A percentile compares a stretch with the other conserved stretches of the same genome.
These are phyloP conservation scores for Aspergillus clavatus DNA, from an alignment of 2,329 filamentous ascomycete genomes.

Conservation along the genomic window DNA sequence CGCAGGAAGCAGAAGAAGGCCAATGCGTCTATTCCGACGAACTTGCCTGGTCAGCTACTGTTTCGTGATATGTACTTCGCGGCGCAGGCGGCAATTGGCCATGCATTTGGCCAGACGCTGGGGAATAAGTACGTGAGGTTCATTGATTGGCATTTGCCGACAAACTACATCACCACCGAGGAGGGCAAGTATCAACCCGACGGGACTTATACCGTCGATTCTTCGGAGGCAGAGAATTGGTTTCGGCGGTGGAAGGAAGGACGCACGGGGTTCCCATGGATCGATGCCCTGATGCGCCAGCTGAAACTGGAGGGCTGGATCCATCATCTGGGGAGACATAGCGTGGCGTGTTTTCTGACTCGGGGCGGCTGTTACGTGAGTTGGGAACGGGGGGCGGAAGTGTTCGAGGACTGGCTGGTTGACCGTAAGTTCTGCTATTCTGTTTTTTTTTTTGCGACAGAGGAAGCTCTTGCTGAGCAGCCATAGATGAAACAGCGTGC, in stretches of 20 bases:
- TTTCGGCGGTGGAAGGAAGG: slow-evolving; percentile 66
- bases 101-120: slow-evolving; percentile 59
- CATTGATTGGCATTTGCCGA: slow-evolving; percentile 72
- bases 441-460: background rate
- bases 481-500: slow-evolving; percentile 22
- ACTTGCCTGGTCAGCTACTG: slow-evolving; percentile 65
- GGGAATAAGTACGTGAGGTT: slow-evolving; percentile 66
- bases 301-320: slow-evolving; percentile 70
- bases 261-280: slow-evolving; percentile 71
- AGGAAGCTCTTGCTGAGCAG: background rate
- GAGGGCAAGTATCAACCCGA: slow-evolving; percentile 47
- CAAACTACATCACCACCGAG: slow-evolving; percentile 39
- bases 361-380: slow-evolving; percentile 71
- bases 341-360: slow-evolving; percentile 77
- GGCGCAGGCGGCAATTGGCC: slow-evolving; percentile 65
- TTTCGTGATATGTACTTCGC: slow-evolving; percentile 84
- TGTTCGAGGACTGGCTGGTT: slow-evolving; percentile 71
- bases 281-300: slow-evolving; percentile 75
- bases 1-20: slow-evolving; percentile 55
- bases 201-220: slow-evolving; percentile 61
- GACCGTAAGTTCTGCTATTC: slow-evolving; percentile 45
- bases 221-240: slow-evolving; percentile 56
- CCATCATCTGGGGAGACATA: slow-evolving; percentile 70
- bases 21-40: slow-evolving; percentile 57
- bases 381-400: slow-evolving; percentile 73